A percentile compares a stretch with the other conserved stretches of the same genome.
These are phyloP conservation scores for Rachicladosporium sp. DNA, from an alignment of 2,329 filamentous ascomycete genomes.

Conservation along the genomic window DNA sequence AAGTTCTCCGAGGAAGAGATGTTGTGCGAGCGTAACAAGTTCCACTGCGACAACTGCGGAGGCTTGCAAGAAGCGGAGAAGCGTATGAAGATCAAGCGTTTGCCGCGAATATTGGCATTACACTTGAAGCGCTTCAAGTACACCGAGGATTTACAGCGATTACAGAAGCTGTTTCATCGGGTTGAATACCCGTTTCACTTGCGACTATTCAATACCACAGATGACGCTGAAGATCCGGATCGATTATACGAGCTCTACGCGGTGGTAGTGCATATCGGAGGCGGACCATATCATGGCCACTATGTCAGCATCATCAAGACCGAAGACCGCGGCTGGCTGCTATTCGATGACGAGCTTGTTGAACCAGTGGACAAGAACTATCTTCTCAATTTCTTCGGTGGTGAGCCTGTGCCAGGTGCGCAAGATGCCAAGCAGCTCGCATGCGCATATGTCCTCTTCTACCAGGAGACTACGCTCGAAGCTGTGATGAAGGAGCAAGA, in stretches of 20 bases:
- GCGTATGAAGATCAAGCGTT: constrained; percentile 94
- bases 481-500: constrained; percentile 68
- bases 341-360: constrained; percentile 98
- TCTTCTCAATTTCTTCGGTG: constrained; percentile 93
- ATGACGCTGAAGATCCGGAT: constrained; percentile 91
- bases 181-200: constrained; percentile 96
- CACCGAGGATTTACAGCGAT: constrained; percentile 81
- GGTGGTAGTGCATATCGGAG: constrained; percentile 92
- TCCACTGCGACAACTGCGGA: constrained; percentile 94
- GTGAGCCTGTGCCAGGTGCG: constrained; percentile 41
- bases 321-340: constrained; percentile 83
- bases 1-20: constrained; percentile 98
- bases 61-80: constrained; percentile 96
- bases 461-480: constrained; percentile 74
- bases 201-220: constrained; percentile 92
- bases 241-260: constrained; percentile 92
- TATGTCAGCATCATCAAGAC: constrained; percentile 98
- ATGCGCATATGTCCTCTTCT: constrained; percentile 94
- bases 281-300: constrained; percentile 92
- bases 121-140: constrained; percentile 98
- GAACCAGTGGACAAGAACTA: constrained; percentile 96
- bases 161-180: constrained; percentile 93
- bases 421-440: constrained; percentile 54
- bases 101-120: constrained; percentile 81
- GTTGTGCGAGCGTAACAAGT: constrained; percentile 97